These are phyloP conservation scores for Penicillium expansum DNA, from an alignment of 2,329 filamentous ascomycete species.

Conservation along the genomic window DNA sequence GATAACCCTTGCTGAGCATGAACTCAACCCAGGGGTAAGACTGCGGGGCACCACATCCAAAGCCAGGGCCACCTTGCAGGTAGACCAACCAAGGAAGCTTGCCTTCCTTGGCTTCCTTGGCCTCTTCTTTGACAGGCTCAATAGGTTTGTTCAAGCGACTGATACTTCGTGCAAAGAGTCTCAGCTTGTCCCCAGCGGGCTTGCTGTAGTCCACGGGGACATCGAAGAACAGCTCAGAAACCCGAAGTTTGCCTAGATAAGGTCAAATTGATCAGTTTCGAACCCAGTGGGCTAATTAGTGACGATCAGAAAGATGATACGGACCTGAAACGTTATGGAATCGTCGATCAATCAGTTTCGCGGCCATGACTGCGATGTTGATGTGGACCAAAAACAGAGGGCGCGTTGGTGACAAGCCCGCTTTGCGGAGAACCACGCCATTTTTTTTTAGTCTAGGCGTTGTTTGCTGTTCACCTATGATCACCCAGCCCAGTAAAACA, in stretches of 20 bases:
- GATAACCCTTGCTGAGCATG: slow-evolving; percentile 76
- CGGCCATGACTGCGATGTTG: slow-evolving; percentile 32
- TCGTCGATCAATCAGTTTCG: slow-evolving; percentile 39
- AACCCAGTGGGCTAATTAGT: not conserved
- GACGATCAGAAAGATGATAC: not conserved
- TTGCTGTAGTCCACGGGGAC: slow-evolving; percentile 77
- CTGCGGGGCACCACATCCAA: slow-evolving; percentile 72
- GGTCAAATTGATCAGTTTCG: slow-evolving; percentile 4
- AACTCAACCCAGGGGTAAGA: slow-evolving; percentile 67
- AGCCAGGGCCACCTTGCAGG: slow-evolving; percentile 82
- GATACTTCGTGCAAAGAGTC: slow-evolving; percentile 74
- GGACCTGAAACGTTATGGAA: slow-evolving; percentile 41
- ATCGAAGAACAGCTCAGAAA: slow-evolving; percentile 82
- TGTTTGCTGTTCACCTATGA: not conserved
- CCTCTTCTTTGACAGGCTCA: slow-evolving; percentile 43
- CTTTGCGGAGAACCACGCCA: slow-evolving; percentile 13
- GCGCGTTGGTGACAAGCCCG: slow-evolving; percentile 5
- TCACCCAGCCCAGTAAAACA: not conserved
- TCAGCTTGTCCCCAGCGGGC: slow-evolving; percentile 60
- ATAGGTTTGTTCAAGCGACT: slow-evolving; percentile 57
- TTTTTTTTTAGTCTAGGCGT: not conserved
- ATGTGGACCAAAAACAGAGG: slow-evolving; percentile 4
- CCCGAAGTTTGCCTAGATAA: slow-evolving; percentile 64
- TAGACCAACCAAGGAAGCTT: slow-evolving; percentile 64
- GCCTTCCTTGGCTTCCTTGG: slow-evolving; percentile 37